Conservation (phyloP, 2,329 filamentous ascomycete genomes). For the Mycosphaerella arachidis region DNA sequence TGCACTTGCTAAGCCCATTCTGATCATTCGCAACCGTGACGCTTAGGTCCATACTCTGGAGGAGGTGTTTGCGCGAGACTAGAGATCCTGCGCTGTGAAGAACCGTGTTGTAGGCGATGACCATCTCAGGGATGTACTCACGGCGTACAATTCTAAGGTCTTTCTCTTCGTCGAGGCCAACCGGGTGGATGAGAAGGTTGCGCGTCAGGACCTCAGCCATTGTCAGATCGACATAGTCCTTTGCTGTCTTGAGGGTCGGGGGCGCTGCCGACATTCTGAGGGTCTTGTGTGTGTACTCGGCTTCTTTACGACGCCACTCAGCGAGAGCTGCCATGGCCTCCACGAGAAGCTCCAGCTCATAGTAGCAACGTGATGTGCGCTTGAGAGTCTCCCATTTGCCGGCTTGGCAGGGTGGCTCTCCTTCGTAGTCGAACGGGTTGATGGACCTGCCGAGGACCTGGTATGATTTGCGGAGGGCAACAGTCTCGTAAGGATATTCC, state of each 20-base stretch:
- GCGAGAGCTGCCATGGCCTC: conserved; percentile 40
- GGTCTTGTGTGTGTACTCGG: conserved; percentile 29
- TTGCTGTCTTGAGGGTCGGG: conserved; percentile 33
- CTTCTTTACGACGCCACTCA: conserved; percentile 42
- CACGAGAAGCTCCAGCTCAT: conserved; percentile 42
- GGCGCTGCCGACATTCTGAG: conserved; percentile 23
- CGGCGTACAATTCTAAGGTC: conserved; percentile 64
- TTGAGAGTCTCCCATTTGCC: conserved; percentile 22
- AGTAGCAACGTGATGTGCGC: conserved; percentile 35
- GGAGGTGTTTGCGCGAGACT: conserved; percentile 68
- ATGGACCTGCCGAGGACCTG: conserved; percentile 38
- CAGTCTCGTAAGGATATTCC: conserved; percentile 48
- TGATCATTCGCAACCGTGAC: conserved; percentile 61
- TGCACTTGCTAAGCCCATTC: conserved; percentile 33
- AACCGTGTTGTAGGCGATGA: conserved; percentile 77
- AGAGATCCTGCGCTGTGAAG: conserved; percentile 73
- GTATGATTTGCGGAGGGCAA: conserved; percentile 39
- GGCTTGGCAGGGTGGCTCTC: conserved; percentile 8
- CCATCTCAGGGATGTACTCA: conserved; percentile 77
- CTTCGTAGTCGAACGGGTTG: conserved; percentile 34
- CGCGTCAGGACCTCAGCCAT: conserved; percentile 36
- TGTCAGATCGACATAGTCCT: conserved; percentile 37
- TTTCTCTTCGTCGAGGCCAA: conserved; percentile 49
- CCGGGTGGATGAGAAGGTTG: conserved; percentile 26
- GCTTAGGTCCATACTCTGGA: conserved; percentile 83